Evolutionary conservation across 2,329 filamentous ascomycete species (phyloP), one percentile per base, ranked within the genome.

Genomic region (Meredithiella fracta): DNA sequence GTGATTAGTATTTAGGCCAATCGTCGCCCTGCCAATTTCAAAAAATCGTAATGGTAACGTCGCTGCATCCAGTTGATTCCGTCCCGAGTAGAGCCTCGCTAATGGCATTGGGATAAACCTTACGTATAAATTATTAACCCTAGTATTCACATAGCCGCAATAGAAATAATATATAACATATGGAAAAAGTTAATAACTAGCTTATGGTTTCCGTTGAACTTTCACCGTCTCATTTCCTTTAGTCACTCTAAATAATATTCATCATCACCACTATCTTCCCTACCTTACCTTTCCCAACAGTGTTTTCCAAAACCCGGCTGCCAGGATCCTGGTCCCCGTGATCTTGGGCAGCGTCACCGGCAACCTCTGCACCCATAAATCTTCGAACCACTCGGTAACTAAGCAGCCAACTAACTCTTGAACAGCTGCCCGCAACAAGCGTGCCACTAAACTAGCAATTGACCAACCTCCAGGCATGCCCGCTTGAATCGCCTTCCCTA

Each of bases 261-360:
- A 34, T 6, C 47, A 94, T 92, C 86, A 90, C 85, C 9, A 82
- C 85, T 60, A 84, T 85, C 67, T 92, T 59, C 82, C 85, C n/a
- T 82, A 79, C 40, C 69, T 94, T 60, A 89, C 85, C 22, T 74
- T 94, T 17, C 87, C 88, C 1, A 70, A 75, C 50, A 72, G 77
- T 61, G 69, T 90, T 61, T 90, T 94, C 67, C 75, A 80, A 64
- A 82, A 78, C 65, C 80, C 86, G 3, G 82, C 85, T 6, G 74
- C 78, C 26, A 85, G 86, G 17, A 79, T 92, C 60, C 76, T 94
- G 40, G 73, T 94, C 1, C 89, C 88, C 38, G 73, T 94, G 51
- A 75, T 76, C 3, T 70, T 86, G 3, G 89, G 88, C 42, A 80
- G 82, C 2, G 79, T 78, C n/a, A 75, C 90, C 58, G 87, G 87